These are phyloP conservation scores for Curvularia hawaiiensis DNA, from an alignment of 2,329 filamentous ascomycete species.

Conservation along the genomic window DNA sequence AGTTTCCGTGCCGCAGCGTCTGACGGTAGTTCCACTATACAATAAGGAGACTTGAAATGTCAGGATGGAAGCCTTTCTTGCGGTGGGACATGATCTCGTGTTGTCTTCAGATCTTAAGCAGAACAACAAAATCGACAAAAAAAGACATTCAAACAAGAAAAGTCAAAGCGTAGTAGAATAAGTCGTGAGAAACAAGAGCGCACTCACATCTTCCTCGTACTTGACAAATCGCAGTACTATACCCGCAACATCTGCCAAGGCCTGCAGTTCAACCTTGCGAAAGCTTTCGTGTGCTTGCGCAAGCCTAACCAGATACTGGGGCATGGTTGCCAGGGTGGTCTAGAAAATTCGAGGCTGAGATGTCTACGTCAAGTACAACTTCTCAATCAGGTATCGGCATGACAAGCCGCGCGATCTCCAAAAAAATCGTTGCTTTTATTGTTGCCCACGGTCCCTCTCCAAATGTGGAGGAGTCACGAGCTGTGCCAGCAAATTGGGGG, in stretches of 20 bases:
- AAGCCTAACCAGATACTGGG: conserved; percentile 86
- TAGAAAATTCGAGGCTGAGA: neutral
- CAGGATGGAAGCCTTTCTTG: conserved; percentile 9
- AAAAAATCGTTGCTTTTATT: neutral
- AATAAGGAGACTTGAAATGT: conserved; percentile 78
- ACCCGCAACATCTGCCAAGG: conserved; percentile 72
- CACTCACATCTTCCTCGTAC: conserved; percentile 74
- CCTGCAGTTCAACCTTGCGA: conserved; percentile 79
- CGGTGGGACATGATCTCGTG: neutral
- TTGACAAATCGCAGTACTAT: conserved; percentile 73
- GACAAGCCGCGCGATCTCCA: conserved; percentile 1
- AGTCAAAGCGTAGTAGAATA: neutral
- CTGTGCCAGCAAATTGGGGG: neutral
- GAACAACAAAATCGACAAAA: neutral
- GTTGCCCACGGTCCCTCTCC: neutral
- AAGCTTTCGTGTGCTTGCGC: conserved; percentile 92
- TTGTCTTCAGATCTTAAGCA: too few relatives aligned
- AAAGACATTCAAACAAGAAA: neutral
- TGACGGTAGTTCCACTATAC: conserved; percentile 69
- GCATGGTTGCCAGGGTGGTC: conserved; percentile 29
- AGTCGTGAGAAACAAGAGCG: conserved; percentile 8
- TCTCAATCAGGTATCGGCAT: conserved; percentile 33
- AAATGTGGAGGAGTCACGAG: conserved; percentile 21
- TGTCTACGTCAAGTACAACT: neutral
- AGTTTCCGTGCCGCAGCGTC: conserved; percentile 70